Percentiles rank a stretch among this genome's conserved stretches.
These are phyloP conservation scores for Daldinia eschscholtzii DNA, from an alignment of 2,329 filamentous ascomycete species.

Conservation along the genomic window DNA sequence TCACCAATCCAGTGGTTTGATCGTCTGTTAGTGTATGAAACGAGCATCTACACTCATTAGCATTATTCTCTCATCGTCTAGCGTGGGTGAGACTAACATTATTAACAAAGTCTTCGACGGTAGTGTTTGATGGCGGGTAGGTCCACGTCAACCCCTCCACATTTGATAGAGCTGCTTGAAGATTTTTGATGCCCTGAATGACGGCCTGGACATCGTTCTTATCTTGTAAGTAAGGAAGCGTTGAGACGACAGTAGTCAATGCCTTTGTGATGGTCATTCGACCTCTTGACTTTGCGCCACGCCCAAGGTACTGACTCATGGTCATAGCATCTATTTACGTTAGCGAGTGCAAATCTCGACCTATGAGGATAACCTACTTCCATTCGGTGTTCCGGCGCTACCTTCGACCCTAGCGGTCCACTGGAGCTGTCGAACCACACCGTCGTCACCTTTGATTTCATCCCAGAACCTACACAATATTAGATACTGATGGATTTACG, in stretches of 20 bases:
- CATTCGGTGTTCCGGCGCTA: slow-evolving; percentile 57
- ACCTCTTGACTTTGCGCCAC: slow-evolving; percentile 72
- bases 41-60: slow-evolving; percentile 51
- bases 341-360: slow-evolving; percentile 8
- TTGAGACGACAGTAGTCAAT: slow-evolving; percentile 70
- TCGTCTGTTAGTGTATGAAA: slow-evolving; percentile 57
- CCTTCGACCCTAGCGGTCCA: slow-evolving; percentile 75
- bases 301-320: slow-evolving; percentile 73
- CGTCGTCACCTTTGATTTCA: slow-evolving; percentile 68
- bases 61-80: background rate
- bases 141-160: slow-evolving; percentile 69
- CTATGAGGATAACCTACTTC: slow-evolving; percentile 46
- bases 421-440: slow-evolving; percentile 72
- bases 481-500: slow-evolving; percentile 11
- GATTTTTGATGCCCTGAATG: slow-evolving; percentile 72
- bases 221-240: slow-evolving; percentile 70
- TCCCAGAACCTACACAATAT: slow-evolving; percentile 62
- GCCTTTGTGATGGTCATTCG: slow-evolving; percentile 70
- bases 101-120: slow-evolving; percentile 68
- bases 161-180: slow-evolving; percentile 66
- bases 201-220: slow-evolving; percentile 72
- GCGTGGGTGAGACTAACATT: slow-evolving; percentile 54
- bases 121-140: slow-evolving; percentile 64
- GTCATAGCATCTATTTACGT: slow-evolving; percentile 60
- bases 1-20: slow-evolving; percentile 66